Conservation (phyloP, 805 yeast species). For the Priceomyces haplophilus region DNA sequence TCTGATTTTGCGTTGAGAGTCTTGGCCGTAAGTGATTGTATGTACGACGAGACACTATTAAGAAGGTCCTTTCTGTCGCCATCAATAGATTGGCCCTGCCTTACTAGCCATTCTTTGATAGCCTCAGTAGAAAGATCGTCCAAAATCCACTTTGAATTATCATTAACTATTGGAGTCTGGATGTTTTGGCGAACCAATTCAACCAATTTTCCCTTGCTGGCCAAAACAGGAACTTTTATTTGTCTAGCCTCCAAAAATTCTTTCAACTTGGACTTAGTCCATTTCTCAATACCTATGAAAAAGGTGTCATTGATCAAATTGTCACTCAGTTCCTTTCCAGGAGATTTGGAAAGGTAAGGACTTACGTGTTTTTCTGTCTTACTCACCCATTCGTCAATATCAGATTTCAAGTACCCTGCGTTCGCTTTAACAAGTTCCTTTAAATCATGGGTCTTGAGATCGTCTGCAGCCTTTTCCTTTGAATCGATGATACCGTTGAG, state of each 20-base stretch:
- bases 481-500: conserved; percentile 31
- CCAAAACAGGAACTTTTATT: conserved; percentile 35
- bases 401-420: conserved; percentile 33
- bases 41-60: conserved; percentile 14
- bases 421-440: conserved; percentile 31
- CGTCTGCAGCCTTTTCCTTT: conserved; percentile 31
- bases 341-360: conserved; percentile 33
- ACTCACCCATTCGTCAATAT: conserved; percentile 36
- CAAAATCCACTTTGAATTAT: conserved; percentile 23
- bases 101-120: conserved; percentile 38
- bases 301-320: conserved; percentile 44
- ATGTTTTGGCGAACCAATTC: conserved; percentile 34
- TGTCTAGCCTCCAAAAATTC: conserved; percentile 41
- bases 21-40: conserved; percentile 8
- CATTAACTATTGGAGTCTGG: conserved; percentile 18
- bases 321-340: conserved; percentile 25
- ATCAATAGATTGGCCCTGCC: conserved; percentile 23
- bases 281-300: conserved; percentile 41
- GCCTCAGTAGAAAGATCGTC: conserved; percentile 39
- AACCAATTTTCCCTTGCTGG: conserved; percentile 39
- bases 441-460: conserved; percentile 34
- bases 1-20: conserved; percentile 16
- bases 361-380: conserved; percentile 24
- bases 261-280: conserved; percentile 46
- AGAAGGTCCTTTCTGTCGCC: conserved; percentile 25